Conservation (phyloP, 2,329 filamentous ascomycete species). For the Pyrenophora teres region DNA sequence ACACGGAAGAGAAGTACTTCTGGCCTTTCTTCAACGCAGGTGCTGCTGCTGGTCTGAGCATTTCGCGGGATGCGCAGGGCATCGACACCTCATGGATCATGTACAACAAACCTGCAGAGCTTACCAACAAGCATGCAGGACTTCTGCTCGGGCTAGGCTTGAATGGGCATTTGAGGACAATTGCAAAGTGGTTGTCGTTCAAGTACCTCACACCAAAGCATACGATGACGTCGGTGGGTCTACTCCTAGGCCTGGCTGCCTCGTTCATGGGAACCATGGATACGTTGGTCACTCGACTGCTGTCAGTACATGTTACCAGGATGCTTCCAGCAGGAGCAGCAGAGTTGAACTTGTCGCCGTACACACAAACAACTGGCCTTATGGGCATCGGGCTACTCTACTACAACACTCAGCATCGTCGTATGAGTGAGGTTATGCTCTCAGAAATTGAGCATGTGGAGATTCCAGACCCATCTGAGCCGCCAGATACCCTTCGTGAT, state of each 20-base stretch:
- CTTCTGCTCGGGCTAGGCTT: conserved; percentile 88
- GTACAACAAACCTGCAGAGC: conserved; percentile 92
- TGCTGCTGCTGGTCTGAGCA: conserved; percentile 87
- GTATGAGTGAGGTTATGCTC: conserved; percentile 99
- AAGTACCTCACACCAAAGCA: conserved; percentile 99
- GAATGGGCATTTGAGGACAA: conserved; percentile 89
- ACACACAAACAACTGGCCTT: conserved; percentile 93
- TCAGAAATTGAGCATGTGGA: conserved; percentile 93
- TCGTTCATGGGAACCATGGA: conserved; percentile 98
- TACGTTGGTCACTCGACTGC: conserved; percentile 84
- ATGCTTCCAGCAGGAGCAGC: conserved; percentile 92
- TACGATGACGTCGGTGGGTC: conserved; percentile 96
- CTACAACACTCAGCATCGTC: conserved; percentile 90
- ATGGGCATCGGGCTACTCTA: conserved; percentile 97
- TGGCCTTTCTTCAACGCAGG: conserved; percentile 99
- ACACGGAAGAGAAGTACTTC: conserved; percentile 94
- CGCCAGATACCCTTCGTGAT: conserved; percentile 80
- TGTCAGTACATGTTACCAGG: conserved; percentile 94
- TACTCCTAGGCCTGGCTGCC: conserved; percentile 88
- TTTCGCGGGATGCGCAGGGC: conserved; percentile 85
- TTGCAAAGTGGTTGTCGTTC: conserved; percentile 98
- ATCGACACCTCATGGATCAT: conserved; percentile 99
- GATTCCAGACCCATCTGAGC: conserved; percentile 69
- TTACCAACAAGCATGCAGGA: conserved; percentile 95
- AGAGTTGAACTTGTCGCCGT: conserved; percentile 87